Conservation (phyloP, 2,329 filamentous ascomycete genomes). For the Colletotrichum sp. region DNA sequence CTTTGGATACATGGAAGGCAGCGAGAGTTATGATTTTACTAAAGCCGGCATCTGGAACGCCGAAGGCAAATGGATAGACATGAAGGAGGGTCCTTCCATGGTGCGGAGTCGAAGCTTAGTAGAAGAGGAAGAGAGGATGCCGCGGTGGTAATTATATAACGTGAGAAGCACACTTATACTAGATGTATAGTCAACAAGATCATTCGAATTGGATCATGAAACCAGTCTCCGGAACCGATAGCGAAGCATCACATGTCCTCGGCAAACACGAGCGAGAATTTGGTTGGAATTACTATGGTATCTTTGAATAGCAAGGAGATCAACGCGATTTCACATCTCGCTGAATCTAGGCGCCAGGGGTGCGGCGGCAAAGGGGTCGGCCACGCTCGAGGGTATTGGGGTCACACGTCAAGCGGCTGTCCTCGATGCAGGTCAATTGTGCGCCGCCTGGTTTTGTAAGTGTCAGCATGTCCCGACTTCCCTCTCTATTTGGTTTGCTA, state of each 20-base stretch:
- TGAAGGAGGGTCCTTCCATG: conserved; percentile 66
- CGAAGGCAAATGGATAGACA: conserved; percentile 69
- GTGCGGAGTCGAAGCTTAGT: conserved; percentile 32
- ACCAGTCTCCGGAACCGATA: neutral
- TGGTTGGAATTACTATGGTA: neutral
- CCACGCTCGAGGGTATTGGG: conserved; percentile 30
- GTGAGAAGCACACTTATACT: neutral
- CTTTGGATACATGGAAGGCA: conserved; percentile 76
- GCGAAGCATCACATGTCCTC: neutral
- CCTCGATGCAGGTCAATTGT: conserved; percentile 30
- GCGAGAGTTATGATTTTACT: conserved; percentile 71
- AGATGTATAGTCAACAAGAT: neutral
- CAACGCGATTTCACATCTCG: neutral
- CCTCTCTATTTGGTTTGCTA: neutral
- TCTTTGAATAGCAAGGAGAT: neutral
- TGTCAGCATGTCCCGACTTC: neutral
- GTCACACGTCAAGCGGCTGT: conserved; percentile 30
- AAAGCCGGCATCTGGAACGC: conserved; percentile 74
- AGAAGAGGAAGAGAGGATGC: conserved; percentile 24
- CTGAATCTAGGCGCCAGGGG: neutral
- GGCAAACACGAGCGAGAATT: neutral
- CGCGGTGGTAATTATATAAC: conserved; percentile 16
- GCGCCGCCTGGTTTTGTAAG: conserved; percentile 21
- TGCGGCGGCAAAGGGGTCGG: conserved; percentile 30
- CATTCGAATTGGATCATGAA: neutral